A percentile compares a stretch with the other conserved stretches of the same genome.
Conservation (phyloP, 768 basidiomycete species). For the Boletus huronensis region DNA sequence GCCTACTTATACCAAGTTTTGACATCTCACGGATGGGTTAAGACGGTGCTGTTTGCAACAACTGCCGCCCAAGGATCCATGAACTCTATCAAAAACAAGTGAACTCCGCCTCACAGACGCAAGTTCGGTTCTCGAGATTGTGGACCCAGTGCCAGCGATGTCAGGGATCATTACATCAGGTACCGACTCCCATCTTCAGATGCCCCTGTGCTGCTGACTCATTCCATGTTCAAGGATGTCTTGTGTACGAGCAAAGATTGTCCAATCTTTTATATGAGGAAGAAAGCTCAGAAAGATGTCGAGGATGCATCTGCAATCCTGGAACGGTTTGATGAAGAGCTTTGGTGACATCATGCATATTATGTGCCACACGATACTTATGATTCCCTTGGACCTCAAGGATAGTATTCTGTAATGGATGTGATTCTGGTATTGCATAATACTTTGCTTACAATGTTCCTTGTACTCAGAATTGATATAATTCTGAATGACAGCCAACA, state of each 20-base stretch:
- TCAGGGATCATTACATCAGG: conserved; percentile 97
- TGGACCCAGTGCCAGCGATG: conserved; percentile 99
- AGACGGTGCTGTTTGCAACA: conserved; percentile 95
- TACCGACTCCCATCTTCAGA: conserved; percentile 22
- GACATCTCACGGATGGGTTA: conserved; percentile 4
- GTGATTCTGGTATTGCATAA: background rate
- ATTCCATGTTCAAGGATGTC: conserved; percentile 63
- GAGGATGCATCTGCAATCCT: conserved; percentile 76
- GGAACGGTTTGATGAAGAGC: conserved; percentile 79
- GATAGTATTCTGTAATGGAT: background rate
- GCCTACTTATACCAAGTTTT: background rate
- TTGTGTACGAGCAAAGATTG: conserved; percentile 96
- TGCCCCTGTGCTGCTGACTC: background rate
- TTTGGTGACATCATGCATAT: conserved; percentile 46
- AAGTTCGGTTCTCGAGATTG: conserved; percentile 88
- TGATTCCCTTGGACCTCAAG: background rate
- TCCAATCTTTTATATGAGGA: conserved; percentile 98
- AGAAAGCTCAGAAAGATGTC: conserved; percentile 97
- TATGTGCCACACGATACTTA: background rate
- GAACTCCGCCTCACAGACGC: conserved; percentile 64
- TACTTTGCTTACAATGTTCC: too few relatives aligned
- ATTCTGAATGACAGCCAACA: too few relatives aligned
- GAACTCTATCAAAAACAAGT: conserved; percentile 95
- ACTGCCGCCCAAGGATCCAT: conserved; percentile 80
- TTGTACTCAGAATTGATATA: too few relatives aligned